These are phyloP conservation scores for Boletus sensibilis DNA, from an alignment of 768 basidiomycete species.

Conservation along the genomic window DNA sequence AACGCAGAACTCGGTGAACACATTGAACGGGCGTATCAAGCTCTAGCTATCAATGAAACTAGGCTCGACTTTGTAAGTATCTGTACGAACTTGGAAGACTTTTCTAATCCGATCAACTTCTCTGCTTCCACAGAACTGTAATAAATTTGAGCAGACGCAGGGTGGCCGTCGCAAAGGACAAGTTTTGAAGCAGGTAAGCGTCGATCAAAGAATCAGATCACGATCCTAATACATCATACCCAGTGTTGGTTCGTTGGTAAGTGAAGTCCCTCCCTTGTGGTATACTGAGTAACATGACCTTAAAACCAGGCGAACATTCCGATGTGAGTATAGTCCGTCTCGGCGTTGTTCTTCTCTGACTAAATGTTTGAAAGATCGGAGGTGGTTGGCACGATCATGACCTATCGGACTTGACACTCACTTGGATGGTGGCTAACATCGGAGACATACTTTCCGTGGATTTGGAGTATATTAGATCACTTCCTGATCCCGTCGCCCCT, in stretches of 20 bases:
- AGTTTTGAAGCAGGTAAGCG: constrained; percentile 56
- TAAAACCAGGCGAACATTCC: constrained; percentile 29
- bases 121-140: constrained; percentile 44
- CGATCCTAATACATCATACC: constrained; percentile 5
- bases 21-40: constrained; percentile 64
- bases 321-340: constrained; percentile 10
- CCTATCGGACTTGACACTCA: constrained; percentile 59
- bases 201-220: not conserved
- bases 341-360: not conserved
- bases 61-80: constrained; percentile 64
- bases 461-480: constrained; percentile 46
- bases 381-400: constrained; percentile 71
- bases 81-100: not conserved
- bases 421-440: constrained; percentile 65
- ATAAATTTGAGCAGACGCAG: constrained; percentile 61
- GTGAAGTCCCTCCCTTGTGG: constrained; percentile 6
- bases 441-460: constrained; percentile 57
- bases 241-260: constrained; percentile 74
- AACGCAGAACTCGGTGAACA: constrained; percentile 61
- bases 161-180: constrained; percentile 54
- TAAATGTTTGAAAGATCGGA: constrained; percentile 47
- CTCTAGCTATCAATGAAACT: constrained; percentile 66
- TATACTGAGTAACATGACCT: constrained; percentile 6
- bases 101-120: not conserved
- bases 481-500: constrained; percentile 49